Evolutionary conservation across 2,329 filamentous ascomycete genomes (phyloP).

Genomic region (Biscogniauxia marginata): DNA sequence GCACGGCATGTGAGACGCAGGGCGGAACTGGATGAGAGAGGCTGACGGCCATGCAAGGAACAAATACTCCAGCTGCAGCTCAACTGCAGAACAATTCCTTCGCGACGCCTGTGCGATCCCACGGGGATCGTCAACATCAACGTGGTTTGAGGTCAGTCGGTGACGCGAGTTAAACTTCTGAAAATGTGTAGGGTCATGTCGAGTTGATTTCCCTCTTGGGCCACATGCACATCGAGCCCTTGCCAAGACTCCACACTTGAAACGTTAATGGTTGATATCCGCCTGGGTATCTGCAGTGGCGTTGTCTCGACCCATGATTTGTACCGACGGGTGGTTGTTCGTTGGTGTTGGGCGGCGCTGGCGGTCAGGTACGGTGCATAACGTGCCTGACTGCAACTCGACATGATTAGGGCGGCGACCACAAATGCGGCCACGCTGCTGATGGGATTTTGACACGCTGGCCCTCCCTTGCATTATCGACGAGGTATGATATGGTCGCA

Average conservation of each 20-base stretch:
- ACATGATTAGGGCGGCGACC: slow-evolving; percentile 16
- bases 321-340: slow-evolving; percentile 12
- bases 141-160: not conserved
- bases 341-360: slow-evolving; percentile 8
- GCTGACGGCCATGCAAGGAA: not conserved
- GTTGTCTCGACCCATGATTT: slow-evolving; percentile 15
- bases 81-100: not conserved
- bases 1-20: not conserved
- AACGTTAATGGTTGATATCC: slow-evolving; percentile 22
- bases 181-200: slow-evolving; percentile 1
- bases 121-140: not conserved
- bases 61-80: not conserved
- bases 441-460: slow-evolving; percentile 19
- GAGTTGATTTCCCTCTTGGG: slow-evolving; percentile 19
- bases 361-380: slow-evolving; percentile 1
- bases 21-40: not conserved
- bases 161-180: not conserved
- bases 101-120: not conserved
- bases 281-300: slow-evolving; percentile 29
- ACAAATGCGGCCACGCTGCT: slow-evolving; percentile 9
- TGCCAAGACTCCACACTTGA: slow-evolving; percentile 21
- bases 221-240: slow-evolving; percentile 13
- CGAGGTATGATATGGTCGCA: slow-evolving; percentile 5
- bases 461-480: slow-evolving; percentile 6
- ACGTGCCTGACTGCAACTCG: slow-evolving; percentile 21